Percentiles rank a stretch among this genome's conserved stretches.
phyloP scores from a whole-genome alignment of 1,284 basidiomycete genomes.

The Apiotrichum domesticum region DNA sequence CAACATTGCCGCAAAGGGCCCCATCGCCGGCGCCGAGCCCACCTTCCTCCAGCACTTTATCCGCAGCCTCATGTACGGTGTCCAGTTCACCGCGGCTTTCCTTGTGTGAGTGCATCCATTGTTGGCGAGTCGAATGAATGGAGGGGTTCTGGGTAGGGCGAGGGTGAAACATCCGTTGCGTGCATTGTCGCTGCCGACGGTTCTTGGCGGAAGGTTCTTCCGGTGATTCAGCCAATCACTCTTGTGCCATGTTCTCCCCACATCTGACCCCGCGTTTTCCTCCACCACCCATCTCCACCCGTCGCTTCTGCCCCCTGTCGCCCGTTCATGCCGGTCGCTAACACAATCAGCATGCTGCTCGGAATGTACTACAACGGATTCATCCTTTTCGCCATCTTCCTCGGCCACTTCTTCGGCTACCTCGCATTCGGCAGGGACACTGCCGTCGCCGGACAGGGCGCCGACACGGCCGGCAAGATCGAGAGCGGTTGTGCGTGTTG shows the following conservation, averaged over 20 bases:
- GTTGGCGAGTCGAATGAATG: too few relatives aligned
- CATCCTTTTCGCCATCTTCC: constrained; percentile 45
- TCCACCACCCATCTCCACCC: too few relatives aligned
- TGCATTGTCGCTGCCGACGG: too few relatives aligned
- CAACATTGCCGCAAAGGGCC: neutral
- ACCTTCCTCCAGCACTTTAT: constrained; percentile 36
- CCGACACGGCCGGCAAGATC: neutral
- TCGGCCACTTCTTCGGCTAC: constrained; percentile 39
- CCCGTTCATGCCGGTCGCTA: neutral
- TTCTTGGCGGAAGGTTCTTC: too few relatives aligned
- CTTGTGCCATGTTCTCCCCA: too few relatives aligned
- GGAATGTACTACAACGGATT: constrained; percentile 49
- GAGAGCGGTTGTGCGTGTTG: constrained; percentile 14
- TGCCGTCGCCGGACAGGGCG: neutral
- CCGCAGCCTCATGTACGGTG: constrained; percentile 39
- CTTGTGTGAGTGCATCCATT: constrained; percentile 28
- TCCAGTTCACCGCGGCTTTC: constrained; percentile 46
- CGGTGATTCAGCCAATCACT: too few relatives aligned
- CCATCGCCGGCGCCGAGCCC: neutral
- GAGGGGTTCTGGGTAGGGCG: too few relatives aligned
- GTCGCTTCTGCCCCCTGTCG: too few relatives aligned
- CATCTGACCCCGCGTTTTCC: neutral
- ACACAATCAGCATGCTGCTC: constrained; percentile 32
- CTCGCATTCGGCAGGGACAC: constrained; percentile 39
- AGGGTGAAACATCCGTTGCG: too few relatives aligned